Base-by-base conservation (phyloP, 139 green algal species). In the Microglena sp. region DNA sequence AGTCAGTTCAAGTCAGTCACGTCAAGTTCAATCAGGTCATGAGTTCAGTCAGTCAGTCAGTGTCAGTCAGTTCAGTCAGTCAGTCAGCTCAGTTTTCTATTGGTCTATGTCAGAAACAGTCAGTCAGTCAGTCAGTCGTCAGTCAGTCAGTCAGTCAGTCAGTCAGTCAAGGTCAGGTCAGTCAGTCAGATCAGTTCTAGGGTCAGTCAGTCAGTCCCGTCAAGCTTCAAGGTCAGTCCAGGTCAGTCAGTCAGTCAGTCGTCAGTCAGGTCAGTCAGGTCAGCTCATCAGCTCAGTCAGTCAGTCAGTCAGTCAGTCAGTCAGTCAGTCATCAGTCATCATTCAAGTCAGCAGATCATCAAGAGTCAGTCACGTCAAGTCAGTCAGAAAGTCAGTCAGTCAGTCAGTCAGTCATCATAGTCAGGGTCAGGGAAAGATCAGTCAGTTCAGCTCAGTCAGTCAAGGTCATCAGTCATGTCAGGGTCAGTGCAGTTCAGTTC, bases 171-270 rank as follows among this genome's bases (percentile, higher is more conserved):
- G 40, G 40, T 11, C 40, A 50, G 40, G 18, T 56, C 60, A 67
- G 60, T 67, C 60, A 67, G 60, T 67, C 60, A 67, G 18, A 43
- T 67, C 60, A 67, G 60, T 67, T 43, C 43, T 28, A 53, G 40
- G 45, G 60, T 67, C 36, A 67, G 40, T 67, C 60, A 56, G 60
- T 67, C 40, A 57, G 40, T 67, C 60, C 36, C 60, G 57, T 36
- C 36, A 36, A 67, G 36, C 40, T 67, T 43, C 11, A 50, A 50
- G 57, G 36, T 56, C 40, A 56, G 59, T 53, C 8, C 8, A 50
- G 40, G 32, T 53, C 31, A 54, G 6, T 54, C 31, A 54, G 60
- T 67, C 60, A 57, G 36, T 67, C 60, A 57, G 60, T 67, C 60
- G 27, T 36, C 57, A 36, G 36, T 36, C 57, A 36, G 36, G 40